These are phyloP conservation scores for Canna indica DNA, from an alignment of 176 grass and related monocot genomes.

Conservation along the genomic window DNA sequence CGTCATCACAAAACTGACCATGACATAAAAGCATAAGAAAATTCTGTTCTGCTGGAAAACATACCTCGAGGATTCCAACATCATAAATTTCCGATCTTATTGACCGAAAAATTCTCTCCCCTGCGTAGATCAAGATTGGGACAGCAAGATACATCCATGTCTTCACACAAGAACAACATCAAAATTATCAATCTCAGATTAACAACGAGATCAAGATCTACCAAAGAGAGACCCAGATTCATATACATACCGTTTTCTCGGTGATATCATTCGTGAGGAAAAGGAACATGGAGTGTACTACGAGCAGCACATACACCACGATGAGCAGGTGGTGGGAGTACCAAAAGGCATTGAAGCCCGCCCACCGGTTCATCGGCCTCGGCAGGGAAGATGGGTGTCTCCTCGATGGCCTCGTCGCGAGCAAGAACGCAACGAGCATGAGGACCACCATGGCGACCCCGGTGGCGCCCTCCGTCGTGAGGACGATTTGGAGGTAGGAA, in stretches of 20 bases:
- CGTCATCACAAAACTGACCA: too few relatives aligned
- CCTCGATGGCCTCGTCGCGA: slow-evolving; percentile 38
- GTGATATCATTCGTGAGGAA: slow-evolving; percentile 41
- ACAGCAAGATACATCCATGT: slow-evolving; percentile 66
- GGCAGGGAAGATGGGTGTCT: slow-evolving; percentile 35
- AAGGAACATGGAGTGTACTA: slow-evolving; percentile 63
- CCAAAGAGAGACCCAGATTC: not conserved
- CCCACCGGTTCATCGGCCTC: slow-evolving; percentile 23
- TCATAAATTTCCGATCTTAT: slow-evolving; percentile 40
- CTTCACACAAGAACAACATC: slow-evolving; percentile 23
- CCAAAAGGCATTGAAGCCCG: slow-evolving; percentile 62
- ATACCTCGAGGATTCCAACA: slow-evolving; percentile 36
- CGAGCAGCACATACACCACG: slow-evolving; percentile 49
- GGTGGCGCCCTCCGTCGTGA: slow-evolving; percentile 41
- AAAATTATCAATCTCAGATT: not conserved
- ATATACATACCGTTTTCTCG: slow-evolving; percentile 50
- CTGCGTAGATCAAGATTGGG: slow-evolving; percentile 44
- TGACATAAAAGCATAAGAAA: too few relatives aligned
- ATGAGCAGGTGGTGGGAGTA: slow-evolving; percentile 59
- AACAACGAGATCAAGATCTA: not conserved
- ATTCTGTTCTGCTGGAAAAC: too few relatives aligned
- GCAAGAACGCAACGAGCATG: slow-evolving; percentile 46
- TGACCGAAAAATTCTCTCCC: slow-evolving; percentile 37
- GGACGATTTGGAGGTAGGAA: slow-evolving; percentile 49
- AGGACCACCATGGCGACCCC: slow-evolving; percentile 59